Evolutionary conservation across 2,329 filamentous ascomycete genomes (phyloP).

Genomic region (Bipolaris bicolor): DNA sequence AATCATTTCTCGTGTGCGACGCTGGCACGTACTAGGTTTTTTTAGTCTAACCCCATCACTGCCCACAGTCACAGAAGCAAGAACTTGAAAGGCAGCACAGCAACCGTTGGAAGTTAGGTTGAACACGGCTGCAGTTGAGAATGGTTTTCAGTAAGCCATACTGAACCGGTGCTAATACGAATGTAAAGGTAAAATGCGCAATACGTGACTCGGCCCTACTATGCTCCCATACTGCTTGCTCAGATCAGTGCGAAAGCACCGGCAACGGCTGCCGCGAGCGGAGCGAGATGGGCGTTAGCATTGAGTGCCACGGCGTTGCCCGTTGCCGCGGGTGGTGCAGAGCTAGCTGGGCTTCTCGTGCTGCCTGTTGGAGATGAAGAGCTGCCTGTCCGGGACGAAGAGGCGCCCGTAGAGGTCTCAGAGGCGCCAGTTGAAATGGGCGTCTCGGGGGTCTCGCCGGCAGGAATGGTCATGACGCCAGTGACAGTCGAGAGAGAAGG

Average conservation of each 20-base stretch:
- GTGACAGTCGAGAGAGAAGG: constrained; percentile 12
- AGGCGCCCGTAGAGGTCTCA: not conserved
- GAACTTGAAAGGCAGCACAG: no score
- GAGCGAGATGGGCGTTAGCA: constrained; percentile 18
- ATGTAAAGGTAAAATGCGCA: not conserved
- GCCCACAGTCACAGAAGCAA: no score
- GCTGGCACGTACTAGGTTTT: no score
- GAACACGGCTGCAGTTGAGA: not conserved
- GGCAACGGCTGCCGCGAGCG: constrained; percentile 25
- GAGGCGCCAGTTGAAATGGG: constrained; percentile 19
- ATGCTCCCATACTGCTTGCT: not conserved
- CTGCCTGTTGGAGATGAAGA: constrained; percentile 1
- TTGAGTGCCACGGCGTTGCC: constrained; percentile 29
- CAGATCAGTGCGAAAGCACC: constrained; percentile 37
- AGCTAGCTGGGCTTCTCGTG: not conserved
- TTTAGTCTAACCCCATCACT: no score
- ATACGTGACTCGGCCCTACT: not conserved
- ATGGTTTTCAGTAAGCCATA: not conserved
- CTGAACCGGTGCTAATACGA: not conserved
- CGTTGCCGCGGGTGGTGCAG: constrained; percentile 9
- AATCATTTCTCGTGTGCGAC: no score
- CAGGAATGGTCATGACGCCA: constrained; percentile 25
- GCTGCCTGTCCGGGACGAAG: not conserved
- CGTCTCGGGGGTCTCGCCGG: constrained; percentile 36
- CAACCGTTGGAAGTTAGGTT: no score